phyloP scores from a whole-genome alignment of 75 land plant genomes.

The Pinus taeda region DNA sequence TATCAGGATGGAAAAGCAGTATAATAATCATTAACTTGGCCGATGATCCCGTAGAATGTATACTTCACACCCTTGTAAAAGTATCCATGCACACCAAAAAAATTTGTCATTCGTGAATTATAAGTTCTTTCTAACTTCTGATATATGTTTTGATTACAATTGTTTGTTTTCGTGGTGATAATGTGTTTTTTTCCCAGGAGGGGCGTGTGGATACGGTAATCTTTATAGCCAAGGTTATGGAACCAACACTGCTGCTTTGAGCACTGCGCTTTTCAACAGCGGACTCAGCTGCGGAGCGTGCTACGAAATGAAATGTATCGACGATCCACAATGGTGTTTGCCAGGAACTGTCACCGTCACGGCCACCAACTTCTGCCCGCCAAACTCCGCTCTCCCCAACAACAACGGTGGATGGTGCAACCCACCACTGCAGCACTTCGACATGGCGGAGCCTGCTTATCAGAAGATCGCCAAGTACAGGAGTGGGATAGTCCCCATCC shows the following conservation, averaged over 20 bases:
- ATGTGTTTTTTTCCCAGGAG: neutral
- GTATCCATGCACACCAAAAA: no score
- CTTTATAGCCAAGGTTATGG: conserved; percentile 22
- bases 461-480: conserved; percentile 2
- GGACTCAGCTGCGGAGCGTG: conserved; percentile 8
- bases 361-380: conserved; percentile 17
- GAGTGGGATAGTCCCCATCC: conserved; percentile 10
- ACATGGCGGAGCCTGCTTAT: conserved; percentile 9
- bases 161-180: no score
- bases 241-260: conserved; percentile 4
- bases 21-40: no score
- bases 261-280: conserved; percentile 10
- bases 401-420: conserved; percentile 16
- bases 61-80: no score
- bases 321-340: conserved; percentile 1
- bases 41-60: no score
- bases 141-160: no score
- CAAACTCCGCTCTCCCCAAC: conserved; percentile 11
- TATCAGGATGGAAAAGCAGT: no score
- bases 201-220: conserved; percentile 15
- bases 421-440: conserved; percentile 10
- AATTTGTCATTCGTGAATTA: no score
- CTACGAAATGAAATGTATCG: neutral
- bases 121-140: no score
- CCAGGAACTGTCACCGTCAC: conserved; percentile 9